Base-by-base conservation (phyloP, 176 grass and related monocot genomes). In the Triticum turgidum region DNA sequence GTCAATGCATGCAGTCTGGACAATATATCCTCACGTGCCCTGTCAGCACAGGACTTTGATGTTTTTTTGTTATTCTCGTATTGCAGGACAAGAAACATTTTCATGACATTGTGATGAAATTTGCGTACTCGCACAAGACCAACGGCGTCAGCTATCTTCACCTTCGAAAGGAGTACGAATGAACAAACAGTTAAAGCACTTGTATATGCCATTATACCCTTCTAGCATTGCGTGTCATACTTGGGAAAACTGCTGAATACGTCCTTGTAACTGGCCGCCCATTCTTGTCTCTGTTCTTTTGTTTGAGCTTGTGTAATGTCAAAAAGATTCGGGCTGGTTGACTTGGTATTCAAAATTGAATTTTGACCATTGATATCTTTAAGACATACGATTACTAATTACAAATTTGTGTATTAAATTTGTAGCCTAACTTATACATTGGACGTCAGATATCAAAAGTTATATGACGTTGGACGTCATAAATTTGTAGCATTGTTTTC, bases 41-140 rank as follows among this genome's bases (percentile, higher is more conserved):
- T 45, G 44, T 45, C 44, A 45, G 44, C 44, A 45, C 44, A 45
- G 44, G 44, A 45, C 44, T 24, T 85, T 82, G 33, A 72, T 62
- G 10, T 61, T 32, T 91, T 76, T 77, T 58, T 76, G 11, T 45
- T 45, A 69, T 37, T 80, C 77, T 86, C 32, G 30, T 87, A 25
- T 30, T 89, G 70, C 83, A 95, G 91, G 93, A 91, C 44, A 91
- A 89, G 88, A 52, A 30, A 73, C 76, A 30, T 56, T 92, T 95
- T 89, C 1, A 34, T 24, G 77, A 61, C 1, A 75, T 77, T 35
- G 22, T 91, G 52, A 91, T 9, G 69, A 95, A 80, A 79, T 87
- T 95, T 72, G 64, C 83, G 4, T 73, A 52, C 34, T 64, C 86
- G 47, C 37, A n/a, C 24, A 87, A 89, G 91, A 89, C 42, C 32